phyloP scores from a whole-genome alignment of 805 yeast genomes.

The Yarrowia keelungensis region DNA sequence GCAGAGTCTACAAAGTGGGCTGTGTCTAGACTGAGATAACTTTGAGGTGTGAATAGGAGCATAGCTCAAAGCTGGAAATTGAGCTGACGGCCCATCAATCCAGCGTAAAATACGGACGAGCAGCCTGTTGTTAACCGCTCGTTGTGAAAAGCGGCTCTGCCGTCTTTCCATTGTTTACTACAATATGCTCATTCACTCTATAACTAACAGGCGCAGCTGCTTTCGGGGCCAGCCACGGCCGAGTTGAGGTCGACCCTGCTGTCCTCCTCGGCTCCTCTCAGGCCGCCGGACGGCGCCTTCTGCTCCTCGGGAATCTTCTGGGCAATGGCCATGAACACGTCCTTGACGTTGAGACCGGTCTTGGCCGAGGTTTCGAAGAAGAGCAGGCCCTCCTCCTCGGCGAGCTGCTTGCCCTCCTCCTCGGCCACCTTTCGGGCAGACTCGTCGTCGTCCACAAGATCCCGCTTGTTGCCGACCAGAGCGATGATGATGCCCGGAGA shows the following conservation, averaged over 20 bases:
- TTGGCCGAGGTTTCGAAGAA: constrained; percentile 97
- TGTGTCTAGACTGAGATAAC: not conserved
- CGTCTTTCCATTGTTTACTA: too few species aligned
- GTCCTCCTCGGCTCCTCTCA: constrained; percentile 38
- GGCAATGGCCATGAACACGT: constrained; percentile 90
- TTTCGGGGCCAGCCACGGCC: constrained; percentile 34
- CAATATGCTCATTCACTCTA: not conserved
- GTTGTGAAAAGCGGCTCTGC: too few species aligned
- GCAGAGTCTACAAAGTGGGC: not conserved
- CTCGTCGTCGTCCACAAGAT: constrained; percentile 66
- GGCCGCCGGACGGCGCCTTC: constrained; percentile 35
- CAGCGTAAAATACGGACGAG: too few species aligned
- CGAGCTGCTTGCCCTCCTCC: constrained; percentile 86
- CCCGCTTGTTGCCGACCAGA: constrained; percentile 90
- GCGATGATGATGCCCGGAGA: constrained; percentile 91
- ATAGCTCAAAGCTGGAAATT: too few species aligned
- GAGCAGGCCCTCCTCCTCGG: constrained; percentile 87
- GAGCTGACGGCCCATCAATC: too few species aligned
- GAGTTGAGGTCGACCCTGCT: constrained; percentile 40
- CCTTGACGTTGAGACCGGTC: constrained; percentile 85
- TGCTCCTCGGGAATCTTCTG: constrained; percentile 73
- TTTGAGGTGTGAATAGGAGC: too few species aligned
- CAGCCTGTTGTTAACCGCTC: too few species aligned
- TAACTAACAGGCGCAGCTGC: constrained; percentile 39
- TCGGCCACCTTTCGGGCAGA: constrained; percentile 75